Conservation (phyloP, 306 rosid genomes). For the Carpinus fangiana region DNA sequence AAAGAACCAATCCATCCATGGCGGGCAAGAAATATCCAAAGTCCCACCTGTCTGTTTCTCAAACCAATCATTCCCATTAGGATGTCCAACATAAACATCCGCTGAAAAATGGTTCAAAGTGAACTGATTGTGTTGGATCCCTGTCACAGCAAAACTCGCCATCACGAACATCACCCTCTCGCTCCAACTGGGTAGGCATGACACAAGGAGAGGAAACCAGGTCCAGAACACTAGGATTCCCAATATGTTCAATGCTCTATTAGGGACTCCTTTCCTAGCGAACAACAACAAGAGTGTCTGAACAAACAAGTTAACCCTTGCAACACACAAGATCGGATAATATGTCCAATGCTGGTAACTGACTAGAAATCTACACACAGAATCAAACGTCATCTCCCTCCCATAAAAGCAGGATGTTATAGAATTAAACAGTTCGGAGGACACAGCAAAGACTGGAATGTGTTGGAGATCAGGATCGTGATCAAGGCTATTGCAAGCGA, state of each 20-base stretch:
- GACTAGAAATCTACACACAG: slow-evolving; percentile 62
- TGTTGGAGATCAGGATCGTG: slow-evolving; percentile 90
- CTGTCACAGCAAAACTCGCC: slow-evolving; percentile 55
- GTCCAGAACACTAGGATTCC: slow-evolving; percentile 76
- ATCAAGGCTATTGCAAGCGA: slow-evolving; percentile 82
- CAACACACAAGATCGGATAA: slow-evolving; percentile 70
- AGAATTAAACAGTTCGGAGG: slow-evolving; percentile 51
- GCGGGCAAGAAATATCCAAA: slow-evolving; percentile 58
- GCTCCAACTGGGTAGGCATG: slow-evolving; percentile 63
- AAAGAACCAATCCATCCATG: slow-evolving; percentile 82
- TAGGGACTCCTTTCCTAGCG: slow-evolving; percentile 48
- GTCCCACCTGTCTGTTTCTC: slow-evolving; percentile 73
- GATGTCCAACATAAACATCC: slow-evolving; percentile 59
- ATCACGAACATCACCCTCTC: slow-evolving; percentile 73
- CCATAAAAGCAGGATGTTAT: slow-evolving; percentile 66
- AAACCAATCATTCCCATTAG: slow-evolving; percentile 71
- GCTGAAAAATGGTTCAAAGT: slow-evolving; percentile 74
- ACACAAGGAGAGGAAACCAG: slow-evolving; percentile 78
- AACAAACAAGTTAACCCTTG: slow-evolving; percentile 62
- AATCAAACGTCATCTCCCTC: slow-evolving; percentile 59
- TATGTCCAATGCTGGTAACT: slow-evolving; percentile 81
- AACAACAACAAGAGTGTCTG: slow-evolving; percentile 64
- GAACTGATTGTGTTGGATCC: slow-evolving; percentile 70
- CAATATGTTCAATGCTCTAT: slow-evolving; percentile 59
- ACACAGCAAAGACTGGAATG: slow-evolving; percentile 80